Base-by-base conservation (phyloP, 1,284 basidiomycete species). In the Sutorius eximius region DNA sequence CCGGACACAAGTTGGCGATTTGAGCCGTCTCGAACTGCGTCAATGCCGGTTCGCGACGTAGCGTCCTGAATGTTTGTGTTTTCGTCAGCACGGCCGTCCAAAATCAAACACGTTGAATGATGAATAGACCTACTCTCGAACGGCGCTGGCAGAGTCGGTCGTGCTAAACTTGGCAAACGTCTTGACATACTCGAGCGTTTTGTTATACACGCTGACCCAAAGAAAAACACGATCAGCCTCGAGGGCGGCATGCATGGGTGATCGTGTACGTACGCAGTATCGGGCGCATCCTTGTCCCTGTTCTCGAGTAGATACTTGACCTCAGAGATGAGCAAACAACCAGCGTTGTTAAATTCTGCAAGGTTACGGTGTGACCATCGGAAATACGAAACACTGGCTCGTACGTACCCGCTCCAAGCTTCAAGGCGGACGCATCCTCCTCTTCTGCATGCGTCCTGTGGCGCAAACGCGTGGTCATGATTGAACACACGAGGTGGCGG, bases 11-110 rank as follows among this genome's bases (percentile, higher is more conserved):
- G 65, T 95, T 95, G 22, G 92, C 93, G 44, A 97, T 88, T 66
- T 96, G 93, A 2, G 93, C 93, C 20, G 91, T 91, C 75, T 97
- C 94, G 64, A 95, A 96, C 62, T 91, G 91, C 0, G 91, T 91
- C 43, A 96, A 71, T 8, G 82, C 83, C 1, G 88, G 81, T 61
- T 91, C 89, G 60, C 89, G 77, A 57, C 86, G 79, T 9, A 93
- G 72, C 4, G 89, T 90, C 62, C 89, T 89, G 11, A 16, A 32
- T 11, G n/a, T 37, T 34, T 13, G 2, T 15, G 5, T 18, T 18
- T 16, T 34, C 27, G 42, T 49, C 51, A 53, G 48, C 16, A 9
- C 1, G 16, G n/a, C 11, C 20, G 7, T 8, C 45, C 20, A 20
- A 45, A 20, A 40, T 24, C 12, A 40, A 45, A n/a, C n/a, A n/a